Percentiles rank a stretch among this genome's conserved stretches.
Evolutionary conservation across 257 asterid genomes (phyloP).

Genomic region (Phtheirospermum japonicum): DNA sequence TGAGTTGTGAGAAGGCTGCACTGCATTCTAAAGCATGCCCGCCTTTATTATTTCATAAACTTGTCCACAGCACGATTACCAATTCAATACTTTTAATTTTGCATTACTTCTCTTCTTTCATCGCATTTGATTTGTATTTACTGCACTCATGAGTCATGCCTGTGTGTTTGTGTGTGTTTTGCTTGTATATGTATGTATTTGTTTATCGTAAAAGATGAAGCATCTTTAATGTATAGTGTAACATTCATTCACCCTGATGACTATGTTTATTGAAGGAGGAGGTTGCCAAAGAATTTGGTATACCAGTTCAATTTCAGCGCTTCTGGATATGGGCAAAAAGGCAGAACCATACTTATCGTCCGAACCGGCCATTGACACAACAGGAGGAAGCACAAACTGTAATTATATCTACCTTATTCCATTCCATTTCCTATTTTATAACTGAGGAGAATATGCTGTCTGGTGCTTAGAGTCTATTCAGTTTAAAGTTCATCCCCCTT

Average conservation of each 20-base stretch:
- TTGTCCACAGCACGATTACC: not conserved
- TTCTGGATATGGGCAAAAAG: constrained; percentile 99
- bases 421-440: constrained; percentile 7
- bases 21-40: not conserved
- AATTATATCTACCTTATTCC: constrained; percentile 20
- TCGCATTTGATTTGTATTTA: constrained; percentile 12
- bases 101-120: not conserved
- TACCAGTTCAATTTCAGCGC: constrained; percentile 89
- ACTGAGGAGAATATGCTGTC: constrained; percentile 15
- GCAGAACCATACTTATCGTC: constrained; percentile 94
- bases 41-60: not conserved
- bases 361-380: constrained; percentile 83
- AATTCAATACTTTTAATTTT: constrained; percentile 1
- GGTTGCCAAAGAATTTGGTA: constrained; percentile 84
- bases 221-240: not conserved
- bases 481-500: not conserved
- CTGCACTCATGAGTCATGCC: not conserved
- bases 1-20: constrained; percentile 8
- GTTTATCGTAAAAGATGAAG: constrained; percentile 15
- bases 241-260: constrained; percentile 23
- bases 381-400: constrained; percentile 92
- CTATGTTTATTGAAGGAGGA: constrained; percentile 67
- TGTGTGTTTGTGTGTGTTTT: not conserved
- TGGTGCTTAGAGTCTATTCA: constrained; percentile 10
- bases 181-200: not conserved